These are phyloP conservation scores for Phyllosticta citriasiana DNA, from an alignment of 2,329 filamentous ascomycete genomes.

Conservation along the genomic window DNA sequence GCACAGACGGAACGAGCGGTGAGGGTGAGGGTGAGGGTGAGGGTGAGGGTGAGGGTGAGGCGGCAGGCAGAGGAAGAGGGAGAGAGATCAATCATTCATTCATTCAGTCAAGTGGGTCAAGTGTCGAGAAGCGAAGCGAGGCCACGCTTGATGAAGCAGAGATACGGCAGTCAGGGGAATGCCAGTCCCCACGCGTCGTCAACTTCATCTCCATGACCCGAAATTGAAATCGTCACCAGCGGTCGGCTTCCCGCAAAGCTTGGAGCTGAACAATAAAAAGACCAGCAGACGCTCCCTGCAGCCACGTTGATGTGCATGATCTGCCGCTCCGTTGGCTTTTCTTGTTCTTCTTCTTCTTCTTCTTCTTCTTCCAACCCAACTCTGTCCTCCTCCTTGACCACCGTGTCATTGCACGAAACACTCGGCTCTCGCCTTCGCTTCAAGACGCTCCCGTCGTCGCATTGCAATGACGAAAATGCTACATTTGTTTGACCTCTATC, in stretches of 20 bases:
- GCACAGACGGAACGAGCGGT: background rate
- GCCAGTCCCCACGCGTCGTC: background rate
- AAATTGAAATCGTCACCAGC: background rate
- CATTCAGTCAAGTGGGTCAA: background rate
- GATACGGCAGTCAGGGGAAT: background rate
- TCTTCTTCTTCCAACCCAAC: background rate
- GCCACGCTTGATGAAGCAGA: background rate
- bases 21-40: background rate
- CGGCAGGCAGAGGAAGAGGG: background rate
- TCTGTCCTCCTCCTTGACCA: background rate
- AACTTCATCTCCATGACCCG: background rate
- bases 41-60: background rate
- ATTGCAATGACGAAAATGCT: background rate
- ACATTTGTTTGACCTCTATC: background rate
- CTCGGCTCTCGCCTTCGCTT: background rate
- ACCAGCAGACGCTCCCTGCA: slow-evolving; percentile 8
- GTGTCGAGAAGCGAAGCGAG: background rate
- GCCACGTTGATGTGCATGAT: slow-evolving; percentile 4
- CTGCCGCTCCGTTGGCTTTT: background rate
- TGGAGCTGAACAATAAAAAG: background rate
- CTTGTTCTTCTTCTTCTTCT: background rate
- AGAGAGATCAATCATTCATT: no score
- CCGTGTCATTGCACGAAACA: background rate
- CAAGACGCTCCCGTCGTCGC: background rate
- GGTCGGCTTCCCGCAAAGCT: background rate